Base-by-base conservation (phyloP, 1,284 basidiomycete species). In the Rhizopogon parksii region DNA sequence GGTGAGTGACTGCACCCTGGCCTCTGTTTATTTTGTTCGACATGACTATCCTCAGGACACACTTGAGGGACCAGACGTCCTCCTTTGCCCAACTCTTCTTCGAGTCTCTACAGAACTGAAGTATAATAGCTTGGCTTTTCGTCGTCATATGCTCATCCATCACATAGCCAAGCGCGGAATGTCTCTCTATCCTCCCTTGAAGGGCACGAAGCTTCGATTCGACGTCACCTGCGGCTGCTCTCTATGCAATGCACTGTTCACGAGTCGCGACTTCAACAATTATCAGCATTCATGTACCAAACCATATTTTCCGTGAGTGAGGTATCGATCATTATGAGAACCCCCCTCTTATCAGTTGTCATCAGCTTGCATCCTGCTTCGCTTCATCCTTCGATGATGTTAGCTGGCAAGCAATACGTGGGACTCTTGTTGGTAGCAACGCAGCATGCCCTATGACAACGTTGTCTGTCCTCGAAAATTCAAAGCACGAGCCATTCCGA, bases 341-440 rank as follows among this genome's bases (percentile, higher is more conserved):
- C 45, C 34, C 11, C 15, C 21, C 47, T 57, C 12, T 62, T 45
- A n/a, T 24, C 37, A n/a, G 12, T 36, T 6, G 12, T 47, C 56
- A 74, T 48, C 56, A 74, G 71, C 47, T 71, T 15, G 74, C 57
- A n/a, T 64, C 65, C 17, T 76, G 74, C 54, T 80, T 81, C 63
- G 50, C 59, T 11, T 54, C 62, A 6, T 68, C 71, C 4, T 73
- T 72, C 53, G 69, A 72, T 27, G 59, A 60, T 32, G 46, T 64
- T n/a, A 56, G 48, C 35, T 57, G 55, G 57, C 59, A 27, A 61
- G 47, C 32, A 53, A 65, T 63, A 25, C 52, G 19, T 27, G 36
- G 21, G 15, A 42, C 6, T 30, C 24, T 46, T 2, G 19, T 50
- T 9, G 45, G n/a, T 38, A 50, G 52, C 25, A 53, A 34, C 30